Base-by-base conservation (phyloP, 2,329 filamentous ascomycete genomes). In the Botrytis squamosa region DNA sequence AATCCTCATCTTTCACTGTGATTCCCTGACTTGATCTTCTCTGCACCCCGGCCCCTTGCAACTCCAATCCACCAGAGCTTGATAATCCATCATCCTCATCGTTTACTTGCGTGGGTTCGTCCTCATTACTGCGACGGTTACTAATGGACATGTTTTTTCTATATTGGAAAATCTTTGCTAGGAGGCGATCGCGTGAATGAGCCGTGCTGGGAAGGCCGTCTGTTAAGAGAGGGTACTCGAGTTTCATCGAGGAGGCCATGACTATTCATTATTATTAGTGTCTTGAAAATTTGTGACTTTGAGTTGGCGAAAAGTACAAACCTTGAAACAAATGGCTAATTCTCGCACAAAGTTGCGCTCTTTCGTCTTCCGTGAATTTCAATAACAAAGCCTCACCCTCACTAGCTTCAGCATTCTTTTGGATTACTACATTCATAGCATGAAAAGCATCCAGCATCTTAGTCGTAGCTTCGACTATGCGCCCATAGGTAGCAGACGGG, bases 391-490 rank as follows among this genome's bases (percentile, higher is more conserved):
- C 90, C 83, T 98, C 95, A 6, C 95, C 95, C 40, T 91, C 88
- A 4, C 91, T 94, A 1, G 93, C 88, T 55, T 88, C 88, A 18
- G 91, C 85, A 74, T 95, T 93, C 79, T 95, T 95, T 80, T 92
- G 88, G 55, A 97, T 94, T 75, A 98, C 91, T 18, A 98, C 89
- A 76, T 95, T 97, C 93, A 99, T 97, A 70, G 95, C 94, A 80
- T 98, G 95, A 82, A 99, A 98, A 55, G 93, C 92, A 82, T 98
- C 95, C 7, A 98, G 89, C 83, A 98, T 93, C 70, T 92, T 90
- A 75, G 92, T 91, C 1, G 95, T 97, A 16, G 91, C 91, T 36
- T 89, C 88, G 80, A 98, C 88, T 73, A 98, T 92, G 52, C 90
- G 88, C 7, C 88, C 88, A 81, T 93, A 95, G 25, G 89, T 87